Percentiles rank a stretch among this genome's conserved stretches.
These are phyloP conservation scores for Eragrostis curvula DNA, from an alignment of 176 grass and related monocot genomes.

Conservation along the genomic window DNA sequence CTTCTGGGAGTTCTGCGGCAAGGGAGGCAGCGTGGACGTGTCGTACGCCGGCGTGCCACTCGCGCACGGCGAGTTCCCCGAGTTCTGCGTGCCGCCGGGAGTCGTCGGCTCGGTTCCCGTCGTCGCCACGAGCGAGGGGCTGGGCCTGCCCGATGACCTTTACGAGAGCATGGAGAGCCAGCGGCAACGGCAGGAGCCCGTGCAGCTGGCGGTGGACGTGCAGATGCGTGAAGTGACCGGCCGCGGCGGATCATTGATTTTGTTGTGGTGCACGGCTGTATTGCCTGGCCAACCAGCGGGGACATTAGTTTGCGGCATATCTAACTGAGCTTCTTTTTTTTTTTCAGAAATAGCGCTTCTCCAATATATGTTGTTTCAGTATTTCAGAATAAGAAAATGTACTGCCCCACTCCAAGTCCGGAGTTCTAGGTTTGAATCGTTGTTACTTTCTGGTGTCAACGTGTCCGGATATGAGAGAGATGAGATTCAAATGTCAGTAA, in stretches of 20 bases:
- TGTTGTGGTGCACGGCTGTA: slow-evolving; percentile 33
- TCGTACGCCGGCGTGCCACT: slow-evolving; percentile 31
- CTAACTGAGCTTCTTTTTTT: too few relatives aligned
- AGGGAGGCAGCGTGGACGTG: neutral
- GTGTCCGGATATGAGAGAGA: too few relatives aligned
- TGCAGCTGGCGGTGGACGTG: slow-evolving; percentile 4
- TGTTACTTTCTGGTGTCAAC: too few relatives aligned
- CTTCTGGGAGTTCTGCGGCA: neutral
- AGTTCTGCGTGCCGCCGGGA: slow-evolving; percentile 1
- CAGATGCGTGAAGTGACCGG: neutral
- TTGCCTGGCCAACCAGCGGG: slow-evolving; percentile 6
- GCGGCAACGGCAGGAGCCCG: neutral
- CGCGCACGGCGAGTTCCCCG: slow-evolving; percentile 5
- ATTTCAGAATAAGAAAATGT: too few relatives aligned
- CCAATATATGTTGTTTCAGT: too few relatives aligned
- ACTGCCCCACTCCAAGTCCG: too few relatives aligned
- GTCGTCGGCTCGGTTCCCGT: slow-evolving; percentile 3
- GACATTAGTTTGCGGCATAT: slow-evolving; percentile 23
- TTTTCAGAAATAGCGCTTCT: too few relatives aligned
- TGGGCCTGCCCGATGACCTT: slow-evolving; percentile 9
- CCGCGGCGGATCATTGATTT: neutral
- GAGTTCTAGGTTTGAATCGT: too few relatives aligned
- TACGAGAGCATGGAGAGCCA: neutral
- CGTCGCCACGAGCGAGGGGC: too few relatives aligned
- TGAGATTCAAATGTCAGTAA: too few relatives aligned